Evolutionary conservation across 129 eudicot species (phyloP), one percentile per base, ranked within the genome.

Genomic region (Ambrosia artemisiifolia): DNA sequence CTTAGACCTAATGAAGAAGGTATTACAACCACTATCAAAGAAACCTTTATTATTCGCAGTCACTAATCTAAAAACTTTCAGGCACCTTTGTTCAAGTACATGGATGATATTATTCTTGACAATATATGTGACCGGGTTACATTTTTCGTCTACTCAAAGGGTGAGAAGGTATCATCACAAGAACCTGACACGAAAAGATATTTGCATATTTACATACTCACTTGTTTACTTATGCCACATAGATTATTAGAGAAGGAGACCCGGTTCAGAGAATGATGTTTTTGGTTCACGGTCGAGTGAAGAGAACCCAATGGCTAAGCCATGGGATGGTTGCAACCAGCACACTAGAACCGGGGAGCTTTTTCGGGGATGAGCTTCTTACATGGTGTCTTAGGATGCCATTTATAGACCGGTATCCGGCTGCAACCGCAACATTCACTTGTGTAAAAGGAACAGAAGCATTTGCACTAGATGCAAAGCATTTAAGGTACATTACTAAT

Each of bases 91-190:
- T 87, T 87, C 63, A 75, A 77, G 32, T 69, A 48, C 76, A 51
- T 87, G 83, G 87, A 82, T 67, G 93, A 87, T 42, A 66, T 87
- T 24, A 77, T 84, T 47, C 93, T 87, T 4, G 89, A 87, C 57
- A 85, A 84, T 75, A 87, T 87, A 14, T 87, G 93, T 48, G 93
- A 87, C 62, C 85, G 89, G 5, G 84, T 87, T 30, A 87, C 73
- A 2, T 83, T 83, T 19, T 67, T 77, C 18, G 61, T 84, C 67
- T 84, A 67, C 72, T 87, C 85, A 16, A 87, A 71, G 76, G 78
- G 79, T 20, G 89, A 87, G 56, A 87, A 84, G 93, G 93, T 84
- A 38, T 19, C 32, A 13, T 18, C 53, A 79, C 40, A 63, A 43
- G 1, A 71, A 55, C 74, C 63, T 47, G 35, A 66, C 62, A 51